These are phyloP conservation scores for Globisporangium alternatum DNA, from an alignment of 352 stramenopile genomes.

Conservation along the genomic window DNA sequence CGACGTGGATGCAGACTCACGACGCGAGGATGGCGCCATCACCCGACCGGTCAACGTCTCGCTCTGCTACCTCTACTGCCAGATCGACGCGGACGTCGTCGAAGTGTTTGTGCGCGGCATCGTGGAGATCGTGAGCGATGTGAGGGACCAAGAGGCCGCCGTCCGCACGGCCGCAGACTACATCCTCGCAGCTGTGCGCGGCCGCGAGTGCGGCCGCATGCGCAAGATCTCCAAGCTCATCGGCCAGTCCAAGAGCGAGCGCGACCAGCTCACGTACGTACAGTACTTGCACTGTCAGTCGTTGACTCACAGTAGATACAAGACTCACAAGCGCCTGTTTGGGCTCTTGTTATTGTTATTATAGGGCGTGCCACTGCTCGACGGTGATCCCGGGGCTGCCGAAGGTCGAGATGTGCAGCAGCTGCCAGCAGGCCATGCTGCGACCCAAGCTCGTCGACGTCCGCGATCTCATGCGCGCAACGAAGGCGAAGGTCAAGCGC, in stretches of 20 bases:
- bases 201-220: conserved; percentile 47
- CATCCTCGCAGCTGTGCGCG: conserved; percentile 41
- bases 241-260: conserved; percentile 51
- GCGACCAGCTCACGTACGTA: conserved; percentile 45
- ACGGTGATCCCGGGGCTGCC: conserved; percentile 41
- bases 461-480: conserved; percentile 16
- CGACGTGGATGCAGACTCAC: not conserved
- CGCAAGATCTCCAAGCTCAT: conserved; percentile 51
- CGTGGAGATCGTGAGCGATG: conserved; percentile 35
- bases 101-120: conserved; percentile 63
- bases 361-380: conserved; percentile 54
- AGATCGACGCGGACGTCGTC: conserved; percentile 33
- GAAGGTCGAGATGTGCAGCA: conserved; percentile 61
- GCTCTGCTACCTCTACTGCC: conserved; percentile 62
- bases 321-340: not conserved
- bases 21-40: conserved; percentile 1
- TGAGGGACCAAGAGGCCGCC: conserved; percentile 16
- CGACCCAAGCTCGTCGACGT: conserved; percentile 46
- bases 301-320: not conserved
- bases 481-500: not conserved
- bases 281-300: not conserved
- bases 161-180: conserved; percentile 29
- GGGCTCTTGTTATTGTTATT: not conserved
- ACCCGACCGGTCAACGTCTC: conserved; percentile 44
- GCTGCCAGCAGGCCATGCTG: conserved; percentile 48